Base-by-base conservation (phyloP, 2,329 filamentous ascomycete genomes). In the Exserohilum turcica region DNA sequence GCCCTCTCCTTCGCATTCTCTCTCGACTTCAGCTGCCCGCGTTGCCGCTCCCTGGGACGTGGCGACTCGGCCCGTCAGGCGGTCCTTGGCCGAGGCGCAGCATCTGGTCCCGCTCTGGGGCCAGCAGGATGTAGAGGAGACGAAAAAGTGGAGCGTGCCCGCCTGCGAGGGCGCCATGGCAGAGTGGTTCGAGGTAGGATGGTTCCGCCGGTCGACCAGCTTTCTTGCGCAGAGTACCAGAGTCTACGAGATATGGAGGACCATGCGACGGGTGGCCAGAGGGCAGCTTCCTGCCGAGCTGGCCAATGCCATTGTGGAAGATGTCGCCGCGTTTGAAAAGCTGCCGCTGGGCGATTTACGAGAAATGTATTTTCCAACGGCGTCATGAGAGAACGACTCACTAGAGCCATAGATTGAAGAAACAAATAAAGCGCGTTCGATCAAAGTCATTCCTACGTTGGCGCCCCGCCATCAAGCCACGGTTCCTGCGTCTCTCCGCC, bases 181-280 rank as follows among this genome's bases (percentile, higher is more conserved):
- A 3, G 49, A 44, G 6, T 32, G 40, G 10, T 31, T 60, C 6
- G 47, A 40, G 31, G 13, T 29, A 13, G 32, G 47, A 3, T 59
- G 59, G 40, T 62, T 62, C 21, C 39, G 40, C 3, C 47, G 43
- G 9, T 53, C 57, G 31, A 43, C 15, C 10, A 32, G 13, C 6
- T 62, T 62, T 13, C 19, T 62, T 10, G 9, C 35, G 3, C 39
- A 62, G 18, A 59, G 59, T 46, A 37, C 10, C 4, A 52, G 52
- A 9, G 29, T 56, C 5, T 36, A 52, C 35, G 57, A 62, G 24
- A 46, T 62, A 21, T 57, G 54, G 59, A 55, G 54, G 32, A 58
- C 57, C 16, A 31, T 62, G 40, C 48, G 42, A 5, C 29, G 50
- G 35, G 55, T 45, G 18, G 46, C 44, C 4, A 43, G 35, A 10